A percentile compares a stretch with the other conserved stretches of the same genome.
phyloP scores from a whole-genome alignment of 371 early-diverging fungal species.

The Globomyces sp. region DNA sequence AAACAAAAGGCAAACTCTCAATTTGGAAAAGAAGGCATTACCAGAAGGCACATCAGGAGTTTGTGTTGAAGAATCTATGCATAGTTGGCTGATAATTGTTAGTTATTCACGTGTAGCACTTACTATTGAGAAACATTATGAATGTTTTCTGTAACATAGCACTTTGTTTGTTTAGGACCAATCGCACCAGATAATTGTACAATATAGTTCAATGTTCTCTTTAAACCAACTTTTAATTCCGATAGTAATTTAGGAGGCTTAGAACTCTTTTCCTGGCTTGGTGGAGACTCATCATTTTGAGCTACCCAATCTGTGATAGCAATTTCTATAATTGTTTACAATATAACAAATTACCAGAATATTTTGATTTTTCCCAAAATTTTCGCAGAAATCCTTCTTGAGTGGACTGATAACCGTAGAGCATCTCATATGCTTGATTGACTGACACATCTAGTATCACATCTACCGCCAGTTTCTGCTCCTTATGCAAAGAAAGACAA shows the following conservation, averaged over 20 bases:
- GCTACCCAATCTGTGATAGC: conserved; percentile 7
- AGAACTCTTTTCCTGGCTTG: not conserved
- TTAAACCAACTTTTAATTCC: conserved; percentile 13
- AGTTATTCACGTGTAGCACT: not conserved
- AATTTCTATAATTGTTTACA: not conserved
- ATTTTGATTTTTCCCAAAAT: conserved; percentile 12
- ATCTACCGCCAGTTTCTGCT: conserved; percentile 25
- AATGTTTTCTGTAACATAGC: conserved; percentile 17
- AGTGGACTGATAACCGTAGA: conserved; percentile 24
- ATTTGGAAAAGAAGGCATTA: conserved; percentile 29
- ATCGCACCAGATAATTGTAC: conserved; percentile 36
- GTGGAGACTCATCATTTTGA: no score
- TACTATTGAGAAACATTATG: conserved; percentile 5
- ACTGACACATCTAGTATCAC: conserved; percentile 22
- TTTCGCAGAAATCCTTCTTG: conserved; percentile 13
- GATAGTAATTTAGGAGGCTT: not conserved
- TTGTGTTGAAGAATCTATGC: conserved; percentile 1
- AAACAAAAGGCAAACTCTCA: conserved; percentile 30
- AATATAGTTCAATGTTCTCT: conserved; percentile 33
- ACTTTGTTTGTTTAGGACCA: conserved; percentile 35
- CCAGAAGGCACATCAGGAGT: conserved; percentile 51
- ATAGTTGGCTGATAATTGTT: conserved; percentile 3
- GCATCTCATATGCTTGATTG: conserved; percentile 21
- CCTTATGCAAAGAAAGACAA: conserved; percentile 17
- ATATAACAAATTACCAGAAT: not conserved